phyloP scores from a whole-genome alignment of 345 rosid species.

The Eutrema yunnanense region DNA sequence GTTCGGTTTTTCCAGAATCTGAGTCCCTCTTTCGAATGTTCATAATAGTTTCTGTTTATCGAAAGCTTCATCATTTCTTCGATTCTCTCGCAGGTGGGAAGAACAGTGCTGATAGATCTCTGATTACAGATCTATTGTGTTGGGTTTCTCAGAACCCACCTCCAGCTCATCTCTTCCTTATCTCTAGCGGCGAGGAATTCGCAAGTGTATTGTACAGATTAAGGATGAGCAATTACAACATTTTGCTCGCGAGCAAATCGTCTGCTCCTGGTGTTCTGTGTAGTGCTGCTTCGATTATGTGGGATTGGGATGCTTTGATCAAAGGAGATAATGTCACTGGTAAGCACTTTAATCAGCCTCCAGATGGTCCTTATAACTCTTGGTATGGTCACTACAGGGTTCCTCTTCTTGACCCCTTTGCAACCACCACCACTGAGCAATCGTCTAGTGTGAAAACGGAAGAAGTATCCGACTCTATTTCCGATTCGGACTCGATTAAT shows the following conservation, averaged over 20 bases:
- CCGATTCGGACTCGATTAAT: slow-evolving; percentile 14
- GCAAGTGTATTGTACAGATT: slow-evolving; percentile 63
- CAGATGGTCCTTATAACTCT: slow-evolving; percentile 93
- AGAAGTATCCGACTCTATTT: slow-evolving; percentile 28
- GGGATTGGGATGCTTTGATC: slow-evolving; percentile 71
- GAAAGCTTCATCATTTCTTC: neutral
- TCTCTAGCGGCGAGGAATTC: slow-evolving; percentile 70
- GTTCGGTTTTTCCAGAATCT: slow-evolving; percentile 24
- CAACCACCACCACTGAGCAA: slow-evolving; percentile 21
- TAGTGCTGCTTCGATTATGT: slow-evolving; percentile 95
- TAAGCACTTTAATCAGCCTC: slow-evolving; percentile 79
- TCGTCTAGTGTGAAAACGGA: slow-evolving; percentile 24
- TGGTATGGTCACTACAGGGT: slow-evolving; percentile 87
- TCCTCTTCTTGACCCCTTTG: slow-evolving; percentile 67
- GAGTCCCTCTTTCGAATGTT: neutral
- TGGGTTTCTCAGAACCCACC: slow-evolving; percentile 97
- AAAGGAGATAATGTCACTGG: slow-evolving; percentile 54
- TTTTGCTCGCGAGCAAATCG: slow-evolving; percentile 64
- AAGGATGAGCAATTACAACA: slow-evolving; percentile 90
- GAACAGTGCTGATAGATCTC: slow-evolving; percentile 75
- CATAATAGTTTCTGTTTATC: neutral
- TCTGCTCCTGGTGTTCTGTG: slow-evolving; percentile 57
- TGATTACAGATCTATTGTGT: slow-evolving; percentile 66
- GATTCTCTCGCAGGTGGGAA: slow-evolving; percentile 57
- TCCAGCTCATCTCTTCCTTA: slow-evolving; percentile 84